Evolutionary conservation across 1,139 yeast species (phyloP), one percentile per base, ranked within the genome.

Genomic region (Meyerozyma elateridarum): DNA sequence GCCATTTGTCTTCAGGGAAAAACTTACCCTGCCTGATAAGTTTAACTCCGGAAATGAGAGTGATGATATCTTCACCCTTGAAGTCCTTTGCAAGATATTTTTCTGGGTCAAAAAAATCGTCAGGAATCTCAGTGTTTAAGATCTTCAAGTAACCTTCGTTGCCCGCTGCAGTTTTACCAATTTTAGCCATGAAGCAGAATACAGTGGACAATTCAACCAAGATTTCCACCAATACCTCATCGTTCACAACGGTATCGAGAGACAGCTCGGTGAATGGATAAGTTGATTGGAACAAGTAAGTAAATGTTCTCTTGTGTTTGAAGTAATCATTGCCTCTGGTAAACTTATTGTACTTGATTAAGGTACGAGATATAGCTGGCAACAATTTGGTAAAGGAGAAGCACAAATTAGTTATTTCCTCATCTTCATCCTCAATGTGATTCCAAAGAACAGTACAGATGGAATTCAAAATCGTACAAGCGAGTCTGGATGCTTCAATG

Each of bases 211-310:
- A 51, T 51, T 87, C 96, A 33, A 83, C 64, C 38, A 87, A 59
- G 3, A 84, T 64, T 52, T 87, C 96, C 26, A 81, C 87, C 41
- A 83, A 64, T 2, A 70, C 65, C 42, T 79, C 85, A 42, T 81
- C 85, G 41, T 76, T 76, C 15, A 85, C 85, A 32, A 79, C 67
- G 0, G 94, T 80, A 50, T 85, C 95, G 45, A 84, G 72, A 1
- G 91, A 78, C 27, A 70, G 52, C 27, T 78, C 79, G 34, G 60
- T 61, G 49, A 82, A 80, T 13, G 95, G 95, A 48, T 72, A 75
- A 11, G 61, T 59, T 13, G 69, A 67, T 4, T 94, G 95, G 61
- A 85, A 87, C 22, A 87, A 56, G 22, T 64, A 64, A 0, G 85
- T 77, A 47, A 76, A 82, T 0, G 76, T 68, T 58, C 85, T 73